Evolutionary conservation across 2,329 filamentous ascomycete species (phyloP).

Genomic region (Trichoderma koningiopsis): DNA sequence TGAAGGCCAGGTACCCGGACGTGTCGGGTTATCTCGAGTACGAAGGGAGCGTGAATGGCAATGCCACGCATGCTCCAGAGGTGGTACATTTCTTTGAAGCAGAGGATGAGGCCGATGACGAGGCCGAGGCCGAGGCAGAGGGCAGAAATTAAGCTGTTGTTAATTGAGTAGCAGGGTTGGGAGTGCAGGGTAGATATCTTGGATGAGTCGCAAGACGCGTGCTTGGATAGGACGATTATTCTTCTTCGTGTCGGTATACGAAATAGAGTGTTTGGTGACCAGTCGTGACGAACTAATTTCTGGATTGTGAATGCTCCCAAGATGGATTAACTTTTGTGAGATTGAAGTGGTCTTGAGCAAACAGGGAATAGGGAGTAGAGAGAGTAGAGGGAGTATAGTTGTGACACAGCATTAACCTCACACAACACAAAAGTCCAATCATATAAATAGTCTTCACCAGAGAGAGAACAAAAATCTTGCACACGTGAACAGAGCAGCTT

Average conservation of each 20-base stretch:
- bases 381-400: too few species aligned
- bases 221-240: not conserved
- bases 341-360: too few species aligned
- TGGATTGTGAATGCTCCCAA: too few species aligned
- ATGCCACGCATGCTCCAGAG: conserved; percentile 28
- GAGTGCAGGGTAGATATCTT: not conserved
- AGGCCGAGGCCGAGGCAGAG: too few species aligned
- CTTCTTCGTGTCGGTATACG: not conserved
- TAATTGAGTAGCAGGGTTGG: not conserved
- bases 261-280: not conserved
- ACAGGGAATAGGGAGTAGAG: too few species aligned
- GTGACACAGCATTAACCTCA: not conserved
- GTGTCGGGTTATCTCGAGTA: conserved; percentile 47
- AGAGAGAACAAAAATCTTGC: not conserved
- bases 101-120: not conserved
- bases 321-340: too few species aligned
- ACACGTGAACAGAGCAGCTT: conserved; percentile 23
- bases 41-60: conserved; percentile 51
- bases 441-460: not conserved
- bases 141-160: not conserved
- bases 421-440: not conserved
- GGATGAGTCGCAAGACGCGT: not conserved
- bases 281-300: not conserved
- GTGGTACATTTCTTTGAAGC: conserved; percentile 26
- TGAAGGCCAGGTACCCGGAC: conserved; percentile 35